phyloP scores from a whole-genome alignment of 441 rosid genomes.

The Adansonia madagascariensis region DNA sequence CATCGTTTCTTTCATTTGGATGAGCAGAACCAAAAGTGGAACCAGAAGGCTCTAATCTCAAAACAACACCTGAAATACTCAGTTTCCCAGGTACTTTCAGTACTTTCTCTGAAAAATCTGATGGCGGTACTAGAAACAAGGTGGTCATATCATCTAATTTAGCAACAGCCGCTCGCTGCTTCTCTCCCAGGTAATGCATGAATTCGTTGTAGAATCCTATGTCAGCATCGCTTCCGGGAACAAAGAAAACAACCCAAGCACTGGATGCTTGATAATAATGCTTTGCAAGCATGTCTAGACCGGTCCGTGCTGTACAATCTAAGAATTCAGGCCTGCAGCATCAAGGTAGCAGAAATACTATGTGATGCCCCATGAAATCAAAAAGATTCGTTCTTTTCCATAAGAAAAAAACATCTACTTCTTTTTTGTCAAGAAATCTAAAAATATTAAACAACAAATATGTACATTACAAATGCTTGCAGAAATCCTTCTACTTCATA shows the following conservation, averaged over 20 bases:
- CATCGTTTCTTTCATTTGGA: slow-evolving; percentile 52
- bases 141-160: slow-evolving; percentile 90
- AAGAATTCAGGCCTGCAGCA: slow-evolving; percentile 84
- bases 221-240: slow-evolving; percentile 88
- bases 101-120: slow-evolving; percentile 91
- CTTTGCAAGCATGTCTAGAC: slow-evolving; percentile 93
- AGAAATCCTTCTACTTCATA: not conserved
- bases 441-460: slow-evolving; percentile 16
- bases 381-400: not conserved
- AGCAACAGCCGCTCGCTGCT: slow-evolving; percentile 96
- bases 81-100: slow-evolving; percentile 91
- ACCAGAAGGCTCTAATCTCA: slow-evolving; percentile 66
- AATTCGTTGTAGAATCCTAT: slow-evolving; percentile 84
- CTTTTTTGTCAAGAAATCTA: slow-evolving; percentile 5
- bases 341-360: slow-evolving; percentile 15
- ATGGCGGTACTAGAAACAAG: slow-evolving; percentile 95
- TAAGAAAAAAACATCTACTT: not conserved
- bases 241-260: slow-evolving; percentile 95
- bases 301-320: slow-evolving; percentile 97
- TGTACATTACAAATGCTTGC: not conserved
- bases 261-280: slow-evolving; percentile 92
- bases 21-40: slow-evolving; percentile 50
- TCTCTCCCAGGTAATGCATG: slow-evolving; percentile 92
- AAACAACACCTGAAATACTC: slow-evolving; percentile 90
- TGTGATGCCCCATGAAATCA: not conserved